phyloP scores from a whole-genome alignment of 306 rosid genomes.

The Calophaca sinica region DNA sequence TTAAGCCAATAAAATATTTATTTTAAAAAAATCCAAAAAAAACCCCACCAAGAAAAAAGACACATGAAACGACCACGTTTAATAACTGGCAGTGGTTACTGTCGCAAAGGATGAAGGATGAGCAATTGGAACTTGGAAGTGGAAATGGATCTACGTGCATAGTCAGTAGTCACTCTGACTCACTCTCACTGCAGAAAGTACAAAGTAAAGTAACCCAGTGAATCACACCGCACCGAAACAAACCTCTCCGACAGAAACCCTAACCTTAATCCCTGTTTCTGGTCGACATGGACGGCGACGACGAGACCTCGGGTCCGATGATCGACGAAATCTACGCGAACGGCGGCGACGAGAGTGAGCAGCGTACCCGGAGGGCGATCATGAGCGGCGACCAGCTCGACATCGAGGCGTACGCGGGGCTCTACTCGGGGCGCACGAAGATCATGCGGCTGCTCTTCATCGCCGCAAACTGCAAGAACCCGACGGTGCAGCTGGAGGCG shows the following conservation, averaged over 20 bases:
- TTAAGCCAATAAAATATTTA: no score
- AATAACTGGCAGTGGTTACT: background rate
- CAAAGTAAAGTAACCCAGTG: slow-evolving; percentile 20
- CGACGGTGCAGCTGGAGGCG: slow-evolving; percentile 78
- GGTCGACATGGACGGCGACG: slow-evolving; percentile 74
- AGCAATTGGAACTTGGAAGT: background rate
- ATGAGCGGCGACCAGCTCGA: slow-evolving; percentile 96
- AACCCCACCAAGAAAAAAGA: no score
- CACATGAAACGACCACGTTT: background rate
- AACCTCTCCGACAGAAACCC: slow-evolving; percentile 38
- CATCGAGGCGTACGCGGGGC: slow-evolving; percentile 86
- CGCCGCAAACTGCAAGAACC: slow-evolving; percentile 61
- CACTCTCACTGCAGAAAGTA: background rate
- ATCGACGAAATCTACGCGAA: slow-evolving; percentile 86
- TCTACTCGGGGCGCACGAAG: slow-evolving; percentile 90
- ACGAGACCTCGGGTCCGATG: slow-evolving; percentile 72
- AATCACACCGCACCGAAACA: slow-evolving; percentile 34
- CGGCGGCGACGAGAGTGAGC: slow-evolving; percentile 67
- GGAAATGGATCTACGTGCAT: background rate
- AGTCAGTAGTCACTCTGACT: background rate
- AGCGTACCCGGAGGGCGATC: slow-evolving; percentile 66
- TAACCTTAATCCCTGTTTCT: slow-evolving; percentile 31
- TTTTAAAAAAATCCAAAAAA: no score
- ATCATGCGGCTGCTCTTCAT: slow-evolving; percentile 80
- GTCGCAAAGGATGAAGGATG: background rate